These are phyloP conservation scores for Colletotrichum orbiculare DNA, from an alignment of 2,329 filamentous ascomycete species.

Conservation along the genomic window DNA sequence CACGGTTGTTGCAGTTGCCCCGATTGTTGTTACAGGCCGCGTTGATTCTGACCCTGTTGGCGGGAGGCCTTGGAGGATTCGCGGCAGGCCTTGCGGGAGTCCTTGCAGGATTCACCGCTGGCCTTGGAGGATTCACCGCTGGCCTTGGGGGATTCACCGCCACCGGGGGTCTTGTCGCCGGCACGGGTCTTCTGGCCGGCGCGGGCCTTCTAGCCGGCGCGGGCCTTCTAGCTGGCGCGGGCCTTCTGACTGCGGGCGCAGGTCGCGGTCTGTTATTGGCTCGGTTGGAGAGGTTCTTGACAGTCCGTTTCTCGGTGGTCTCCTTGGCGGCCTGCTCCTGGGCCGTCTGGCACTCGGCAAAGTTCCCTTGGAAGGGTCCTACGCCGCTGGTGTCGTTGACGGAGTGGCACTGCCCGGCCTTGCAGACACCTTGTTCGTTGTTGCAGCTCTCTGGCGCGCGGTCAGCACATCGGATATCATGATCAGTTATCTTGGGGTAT, in stretches of 20 bases:
- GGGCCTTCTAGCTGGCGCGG: too few species aligned
- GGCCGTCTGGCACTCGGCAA: slow-evolving; percentile 1
- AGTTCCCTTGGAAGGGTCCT: slow-evolving; percentile 2
- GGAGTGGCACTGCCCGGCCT: slow-evolving; percentile 2
- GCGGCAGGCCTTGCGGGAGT: too few species aligned
- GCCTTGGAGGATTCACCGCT: too few species aligned
- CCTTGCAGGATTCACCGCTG: too few species aligned
- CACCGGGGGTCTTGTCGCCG: too few species aligned
- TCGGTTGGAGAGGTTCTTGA: neutral
- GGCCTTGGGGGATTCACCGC: too few species aligned
- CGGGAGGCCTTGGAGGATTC: too few species aligned
- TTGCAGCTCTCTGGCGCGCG: slow-evolving; percentile 8
- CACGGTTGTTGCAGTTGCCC: slow-evolving; percentile 6
- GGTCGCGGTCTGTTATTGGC: neutral
- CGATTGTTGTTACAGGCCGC: neutral
- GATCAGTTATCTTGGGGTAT: neutral
- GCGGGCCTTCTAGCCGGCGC: too few species aligned
- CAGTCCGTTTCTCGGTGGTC: slow-evolving; percentile 1
- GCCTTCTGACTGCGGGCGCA: neutral
- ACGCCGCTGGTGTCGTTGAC: slow-evolving; percentile 11
- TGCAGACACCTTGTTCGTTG: slow-evolving; percentile 7
- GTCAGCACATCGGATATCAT: neutral
- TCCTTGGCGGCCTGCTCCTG: neutral
- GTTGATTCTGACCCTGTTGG: too few species aligned
- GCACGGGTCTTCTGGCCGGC: too few species aligned